These are phyloP conservation scores for Castanea sativa DNA, from an alignment of 306 rosid genomes.

Conservation along the genomic window DNA sequence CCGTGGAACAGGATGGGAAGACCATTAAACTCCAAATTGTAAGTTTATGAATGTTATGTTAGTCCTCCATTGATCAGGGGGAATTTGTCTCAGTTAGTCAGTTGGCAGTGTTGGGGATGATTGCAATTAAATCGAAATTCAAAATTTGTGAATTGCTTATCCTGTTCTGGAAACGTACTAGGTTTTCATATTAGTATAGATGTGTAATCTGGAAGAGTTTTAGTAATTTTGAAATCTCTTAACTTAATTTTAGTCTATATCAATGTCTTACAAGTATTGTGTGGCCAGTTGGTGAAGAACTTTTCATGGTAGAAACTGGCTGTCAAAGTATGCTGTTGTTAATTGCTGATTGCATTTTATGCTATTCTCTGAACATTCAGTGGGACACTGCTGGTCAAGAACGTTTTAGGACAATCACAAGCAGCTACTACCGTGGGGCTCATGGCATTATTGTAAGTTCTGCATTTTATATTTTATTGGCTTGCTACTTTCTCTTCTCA, in stretches of 20 bases:
- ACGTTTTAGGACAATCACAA: slow-evolving; percentile 97
- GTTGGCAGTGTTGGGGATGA: slow-evolving; percentile 12
- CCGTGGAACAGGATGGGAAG: slow-evolving; percentile 94
- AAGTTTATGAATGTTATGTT: slow-evolving; percentile 27
- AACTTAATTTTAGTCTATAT: background rate
- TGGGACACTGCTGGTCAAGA: slow-evolving; percentile 99
- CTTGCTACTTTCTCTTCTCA: background rate
- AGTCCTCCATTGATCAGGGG: slow-evolving; percentile 4
- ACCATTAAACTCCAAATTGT: slow-evolving; percentile 93
- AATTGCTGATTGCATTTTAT: slow-evolving; percentile 18
- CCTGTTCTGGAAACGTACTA: background rate
- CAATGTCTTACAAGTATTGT: too few relatives aligned
- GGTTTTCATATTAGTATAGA: background rate
- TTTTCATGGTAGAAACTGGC: background rate
- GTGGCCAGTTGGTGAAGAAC: too few relatives aligned
- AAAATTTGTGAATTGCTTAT: background rate
- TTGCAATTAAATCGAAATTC: background rate
- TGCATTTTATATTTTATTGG: background rate
- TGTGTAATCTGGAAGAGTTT: background rate
- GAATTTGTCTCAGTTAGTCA: background rate
- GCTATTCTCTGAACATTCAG: slow-evolving; percentile 39
- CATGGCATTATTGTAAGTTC: slow-evolving; percentile 93
- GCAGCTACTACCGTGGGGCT: slow-evolving; percentile 99
- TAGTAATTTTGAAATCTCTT: background rate
- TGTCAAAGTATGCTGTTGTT: background rate